Evolutionary conservation across 2,329 filamentous ascomycete genomes (phyloP), one percentile per base, ranked within the genome.

Genomic region (Arthrobotrys conoides): DNA sequence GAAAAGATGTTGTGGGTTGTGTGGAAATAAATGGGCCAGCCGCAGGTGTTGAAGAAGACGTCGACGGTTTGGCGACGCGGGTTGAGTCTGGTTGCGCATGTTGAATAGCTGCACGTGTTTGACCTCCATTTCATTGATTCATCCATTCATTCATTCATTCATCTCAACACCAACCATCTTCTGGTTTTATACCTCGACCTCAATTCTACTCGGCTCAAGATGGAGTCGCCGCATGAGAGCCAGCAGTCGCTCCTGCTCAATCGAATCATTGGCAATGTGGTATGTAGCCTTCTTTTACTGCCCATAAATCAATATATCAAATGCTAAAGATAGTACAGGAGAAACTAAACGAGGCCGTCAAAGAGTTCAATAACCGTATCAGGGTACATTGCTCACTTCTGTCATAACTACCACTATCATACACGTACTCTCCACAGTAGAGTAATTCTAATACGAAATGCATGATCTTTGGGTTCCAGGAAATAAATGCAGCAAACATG

Each of bases 261-360:
- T 44, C 76, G 76, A n/a, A 79, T 79, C 30, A 79, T 79, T 10
- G 76, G 70, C 18, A 79, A 79, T 27, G 76, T 79, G 9, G 76
- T 79, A 71, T 14, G 69, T 66, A n/a, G 16, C 2, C 22, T 48
- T 48, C 44, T 22, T 5, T 20, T 48, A n/a, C n/a, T n/a, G 18
- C 12, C n/a, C n/a, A 1, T 20, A 16, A 44, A 46, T 20, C n/a
- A 46, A 10, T 41, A n/a, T 41, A 30, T 14, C 55, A 49, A 27
- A n/a, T 38, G 24, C n/a, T 72, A 49, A 55, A n/a, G 51, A 18
- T 18, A 22, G 16, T 22, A 20, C 20, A 79, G 76, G 76, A 79
- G 48, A 79, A 79, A 75, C 70, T 79, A 46, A 79, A 79, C 59
- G 76, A 79, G 22, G 76, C 76, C 20, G 76, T 79, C 57, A 73